These are phyloP conservation scores for Lipomyces yamadae DNA, from an alignment of 805 yeast species.

Conservation along the genomic window DNA sequence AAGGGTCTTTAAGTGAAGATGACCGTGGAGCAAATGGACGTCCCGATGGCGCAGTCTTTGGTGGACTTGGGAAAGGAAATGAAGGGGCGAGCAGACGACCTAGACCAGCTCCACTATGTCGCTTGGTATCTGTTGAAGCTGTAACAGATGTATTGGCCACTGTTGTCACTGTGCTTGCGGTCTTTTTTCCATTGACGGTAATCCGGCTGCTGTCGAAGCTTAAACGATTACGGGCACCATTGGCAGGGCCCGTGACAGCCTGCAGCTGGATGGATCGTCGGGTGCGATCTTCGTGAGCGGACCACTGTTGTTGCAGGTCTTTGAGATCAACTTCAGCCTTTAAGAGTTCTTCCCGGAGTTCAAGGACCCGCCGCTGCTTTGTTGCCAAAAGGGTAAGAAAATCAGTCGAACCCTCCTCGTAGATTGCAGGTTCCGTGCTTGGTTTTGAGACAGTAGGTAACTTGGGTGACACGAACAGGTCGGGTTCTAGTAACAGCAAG, in stretches of 20 bases:
- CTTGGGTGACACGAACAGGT: slow-evolving; percentile 32
- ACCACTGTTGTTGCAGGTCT: slow-evolving; percentile 29
- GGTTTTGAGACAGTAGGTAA: slow-evolving; percentile 20
- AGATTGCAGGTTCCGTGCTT: slow-evolving; percentile 13
- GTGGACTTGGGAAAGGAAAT: slow-evolving; percentile 38
- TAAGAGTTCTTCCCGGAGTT: slow-evolving; percentile 45
- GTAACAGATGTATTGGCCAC: neutral
- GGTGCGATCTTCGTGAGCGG: slow-evolving; percentile 32
- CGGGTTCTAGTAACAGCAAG: slow-evolving; percentile 17
- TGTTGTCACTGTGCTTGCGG: neutral
- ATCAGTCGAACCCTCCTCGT: slow-evolving; percentile 26
- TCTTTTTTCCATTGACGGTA: neutral
- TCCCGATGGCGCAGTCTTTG: slow-evolving; percentile 35
- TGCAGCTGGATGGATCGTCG: slow-evolving; percentile 21
- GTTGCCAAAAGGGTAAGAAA: slow-evolving; percentile 47
- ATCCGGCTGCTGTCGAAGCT: neutral
- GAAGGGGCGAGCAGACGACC: slow-evolving; percentile 23
- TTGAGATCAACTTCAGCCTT: slow-evolving; percentile 48
- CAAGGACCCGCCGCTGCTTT: slow-evolving; percentile 48
- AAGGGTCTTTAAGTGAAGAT: slow-evolving; percentile 20
- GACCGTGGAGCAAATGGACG: slow-evolving; percentile 35
- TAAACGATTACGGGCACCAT: slow-evolving; percentile 6
- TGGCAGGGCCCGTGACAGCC: slow-evolving; percentile 15
- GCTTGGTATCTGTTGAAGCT: neutral
- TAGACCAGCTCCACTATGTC: slow-evolving; percentile 9